These are phyloP conservation scores for Thalassiosira mediterranea DNA, from an alignment of 352 stramenopile genomes.

Conservation along the genomic window DNA sequence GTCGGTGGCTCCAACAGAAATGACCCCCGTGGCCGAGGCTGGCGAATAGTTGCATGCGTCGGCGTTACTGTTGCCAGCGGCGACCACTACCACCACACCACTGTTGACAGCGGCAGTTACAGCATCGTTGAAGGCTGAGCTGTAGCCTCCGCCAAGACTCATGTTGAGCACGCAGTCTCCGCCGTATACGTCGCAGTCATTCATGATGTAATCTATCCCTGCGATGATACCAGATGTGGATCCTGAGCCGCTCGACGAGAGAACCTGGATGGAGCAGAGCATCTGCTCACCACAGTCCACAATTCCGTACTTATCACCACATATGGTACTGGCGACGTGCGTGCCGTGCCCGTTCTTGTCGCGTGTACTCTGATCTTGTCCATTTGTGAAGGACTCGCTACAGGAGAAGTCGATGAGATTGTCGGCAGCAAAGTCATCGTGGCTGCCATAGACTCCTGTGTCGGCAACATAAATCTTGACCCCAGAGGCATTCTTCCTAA, in stretches of 20 bases:
- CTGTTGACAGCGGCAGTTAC: background rate
- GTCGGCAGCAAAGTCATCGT: background rate
- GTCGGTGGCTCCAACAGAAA: constrained; percentile 27
- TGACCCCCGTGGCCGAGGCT: constrained; percentile 10
- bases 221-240: background rate
- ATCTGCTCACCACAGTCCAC: background rate
- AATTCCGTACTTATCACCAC: constrained; percentile 10
- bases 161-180: constrained; percentile 36
- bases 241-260: constrained; percentile 13
- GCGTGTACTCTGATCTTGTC: background rate
- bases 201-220: constrained; percentile 20
- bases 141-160: constrained; percentile 28
- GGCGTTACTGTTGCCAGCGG: constrained; percentile 32
- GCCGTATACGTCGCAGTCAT: background rate
- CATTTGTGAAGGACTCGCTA: background rate
- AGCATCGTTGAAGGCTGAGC: constrained; percentile 13
- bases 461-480: background rate
- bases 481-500: no score
- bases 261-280: constrained; percentile 15
- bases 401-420: background rate
- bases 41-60: constrained; percentile 38
- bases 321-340: constrained; percentile 25
- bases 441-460: background rate
- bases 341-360: background rate
- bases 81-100: constrained; percentile 39